Evolutionary conservation across 139 green algal genomes (phyloP), one percentile per base, ranked within the genome.

Genomic region (Trebouxia sp.): DNA sequence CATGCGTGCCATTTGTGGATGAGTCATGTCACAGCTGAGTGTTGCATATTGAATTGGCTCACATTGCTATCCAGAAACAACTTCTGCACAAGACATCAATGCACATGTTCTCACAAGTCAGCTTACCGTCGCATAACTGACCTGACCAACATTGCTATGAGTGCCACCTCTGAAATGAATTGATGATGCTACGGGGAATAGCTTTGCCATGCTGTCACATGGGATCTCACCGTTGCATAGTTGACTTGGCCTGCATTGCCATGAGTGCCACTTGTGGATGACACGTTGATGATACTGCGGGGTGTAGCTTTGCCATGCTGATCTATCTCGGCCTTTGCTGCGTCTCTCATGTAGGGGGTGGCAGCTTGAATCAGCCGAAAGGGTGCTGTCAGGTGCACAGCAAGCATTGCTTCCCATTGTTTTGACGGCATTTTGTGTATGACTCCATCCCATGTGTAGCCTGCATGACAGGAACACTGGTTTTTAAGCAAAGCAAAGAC

Each of bases 371-470:
- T 91, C 35, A 97, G 85, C 0, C 85, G 76, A 84, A 97, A 97
- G 58, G 93, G 93, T 10, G 91, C 94, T 12, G 93, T 96, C 65
- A 87, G 89, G 85, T 98, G 94, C 35, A 97, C 92, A 5, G 76
- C 81, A 22, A 96, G 85, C 92, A 96, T 96, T 35, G 85, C 83
- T 15, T 94, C 50, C 93, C 93, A 98, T 86, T 97, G 93, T 76
- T 93, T 82, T 6, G 76, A 47, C 5, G 76, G 86, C 80, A 95
- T 96, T 79, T 93, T 96, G 82, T 98, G 94, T 8, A 96, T 86
- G 24, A 96, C 88, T 37, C 88, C 92, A 62, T 98, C 94, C 92
- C 92, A 97, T 8, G 94, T 98, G 87, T 92, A 98, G 14, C 94
- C 93, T 85, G 78, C 80, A 79, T 24, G 51, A 38, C 28, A 10